Evolutionary conservation across 768 basidiomycete genomes (phyloP).

Genomic region (Boletus coccyginus): DNA sequence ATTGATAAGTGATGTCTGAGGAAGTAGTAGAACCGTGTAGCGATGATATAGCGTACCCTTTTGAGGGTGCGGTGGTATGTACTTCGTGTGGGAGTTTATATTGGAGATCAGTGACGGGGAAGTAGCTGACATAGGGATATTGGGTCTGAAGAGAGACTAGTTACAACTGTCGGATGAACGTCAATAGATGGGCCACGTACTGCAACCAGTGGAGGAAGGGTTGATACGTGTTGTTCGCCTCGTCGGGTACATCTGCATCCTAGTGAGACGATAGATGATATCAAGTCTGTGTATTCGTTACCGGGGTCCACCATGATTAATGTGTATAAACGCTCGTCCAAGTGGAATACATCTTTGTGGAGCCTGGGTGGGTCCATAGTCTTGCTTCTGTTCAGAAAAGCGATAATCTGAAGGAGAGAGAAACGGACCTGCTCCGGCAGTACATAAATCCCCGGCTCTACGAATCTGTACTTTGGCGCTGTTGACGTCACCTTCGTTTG

Average conservation of each 20-base stretch:
- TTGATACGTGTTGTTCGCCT: constrained; percentile 58
- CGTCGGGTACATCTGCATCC: constrained; percentile 77
- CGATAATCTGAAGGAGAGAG: neutral
- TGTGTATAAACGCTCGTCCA: constrained; percentile 79
- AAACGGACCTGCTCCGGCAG: constrained; percentile 59
- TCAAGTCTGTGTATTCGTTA: constrained; percentile 34
- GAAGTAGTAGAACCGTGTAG: constrained; percentile 74
- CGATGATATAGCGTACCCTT: constrained; percentile 89
- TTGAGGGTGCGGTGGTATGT: constrained; percentile 91
- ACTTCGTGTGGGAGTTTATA: constrained; percentile 60
- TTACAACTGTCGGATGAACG: neutral
- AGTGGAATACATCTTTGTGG: constrained; percentile 76
- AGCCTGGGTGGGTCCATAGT: constrained; percentile 65
- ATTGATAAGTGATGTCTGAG: constrained; percentile 51
- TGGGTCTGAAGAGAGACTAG: constrained; percentile 54
- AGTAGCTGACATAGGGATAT: constrained; percentile 72
- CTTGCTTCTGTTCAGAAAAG: constrained; percentile 33
- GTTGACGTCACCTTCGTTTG: constrained; percentile 16
- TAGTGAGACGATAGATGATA: constrained; percentile 5
- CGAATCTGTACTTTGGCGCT: constrained; percentile 33
- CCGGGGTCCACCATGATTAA: constrained; percentile 88
- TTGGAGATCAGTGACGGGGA: constrained; percentile 39
- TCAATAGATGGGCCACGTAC: constrained; percentile 39
- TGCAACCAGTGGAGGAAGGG: constrained; percentile 85
- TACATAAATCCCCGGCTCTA: constrained; percentile 73